A percentile compares a stretch with the other conserved stretches of the same genome.
Evolutionary conservation across 768 basidiomycete species (phyloP).

Genomic region (Hygrophorus pudorinus): DNA sequence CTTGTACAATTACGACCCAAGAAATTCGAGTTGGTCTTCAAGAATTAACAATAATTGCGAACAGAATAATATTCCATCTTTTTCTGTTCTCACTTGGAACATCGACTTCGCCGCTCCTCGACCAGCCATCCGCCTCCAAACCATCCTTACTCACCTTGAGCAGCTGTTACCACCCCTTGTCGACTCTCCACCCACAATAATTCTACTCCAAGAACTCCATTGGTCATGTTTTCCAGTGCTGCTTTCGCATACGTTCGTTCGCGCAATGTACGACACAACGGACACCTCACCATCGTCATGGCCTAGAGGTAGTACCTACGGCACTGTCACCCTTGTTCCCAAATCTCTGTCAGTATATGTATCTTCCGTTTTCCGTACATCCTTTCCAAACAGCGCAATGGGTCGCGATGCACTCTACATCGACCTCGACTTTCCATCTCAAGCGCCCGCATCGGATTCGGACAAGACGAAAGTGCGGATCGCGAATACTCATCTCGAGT

Average conservation of each 20-base stretch:
- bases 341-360: slow-evolving; percentile 24
- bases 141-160: slow-evolving; percentile 9
- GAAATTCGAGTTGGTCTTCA: too few relatives aligned
- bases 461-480: slow-evolving; percentile 27
- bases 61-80: neutral
- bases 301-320: slow-evolving; percentile 23
- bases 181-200: slow-evolving; percentile 25
- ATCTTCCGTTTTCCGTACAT: slow-evolving; percentile 22
- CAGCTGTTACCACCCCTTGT: slow-evolving; percentile 26
- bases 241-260: slow-evolving; percentile 34
- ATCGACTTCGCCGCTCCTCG: slow-evolving; percentile 27
- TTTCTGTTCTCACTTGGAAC: slow-evolving; percentile 38
- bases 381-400: slow-evolving; percentile 31
- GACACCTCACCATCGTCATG: slow-evolving; percentile 28
- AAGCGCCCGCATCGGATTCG: slow-evolving; percentile 14
- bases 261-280: slow-evolving; percentile 28
- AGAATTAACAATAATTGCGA: too few relatives aligned
- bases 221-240: slow-evolving; percentile 24
- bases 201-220: slow-evolving; percentile 40
- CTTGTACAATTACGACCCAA: too few relatives aligned
- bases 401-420: slow-evolving; percentile 34
- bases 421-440: slow-evolving; percentile 27
- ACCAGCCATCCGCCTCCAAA: slow-evolving; percentile 22
- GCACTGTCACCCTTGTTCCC: slow-evolving; percentile 39
- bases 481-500: slow-evolving; percentile 44